Percentiles rank a stretch among this genome's conserved stretches.
phyloP scores from a whole-genome alignment of 768 basidiomycete species.

The Cubamyces sp. region DNA sequence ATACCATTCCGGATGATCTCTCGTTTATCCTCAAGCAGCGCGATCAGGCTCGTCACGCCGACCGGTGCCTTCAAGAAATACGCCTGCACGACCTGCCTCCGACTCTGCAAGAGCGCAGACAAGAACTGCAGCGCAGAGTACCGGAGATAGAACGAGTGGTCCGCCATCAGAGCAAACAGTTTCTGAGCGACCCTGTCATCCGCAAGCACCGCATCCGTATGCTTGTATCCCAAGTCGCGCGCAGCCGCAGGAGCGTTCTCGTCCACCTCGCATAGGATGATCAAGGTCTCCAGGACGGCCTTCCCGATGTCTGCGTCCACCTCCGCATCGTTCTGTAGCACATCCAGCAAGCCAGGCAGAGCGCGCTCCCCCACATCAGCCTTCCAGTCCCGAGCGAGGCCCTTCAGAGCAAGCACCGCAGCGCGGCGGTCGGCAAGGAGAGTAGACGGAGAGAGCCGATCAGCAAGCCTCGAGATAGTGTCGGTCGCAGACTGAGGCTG shows the following conservation, averaged over 20 bases:
- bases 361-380: conserved; percentile 83
- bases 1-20: conserved; percentile 90
- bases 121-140: conserved; percentile 85
- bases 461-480: conserved; percentile 86
- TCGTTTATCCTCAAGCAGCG: conserved; percentile 79
- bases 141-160: conserved; percentile 82
- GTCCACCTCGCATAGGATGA: conserved; percentile 81
- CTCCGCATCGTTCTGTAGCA: conserved; percentile 85
- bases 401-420: conserved; percentile 92
- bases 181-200: conserved; percentile 74
- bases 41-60: conserved; percentile 73
- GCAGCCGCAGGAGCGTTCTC: conserved; percentile 44
- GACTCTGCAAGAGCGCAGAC: conserved; percentile 77
- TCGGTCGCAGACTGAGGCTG: conserved; percentile 83
- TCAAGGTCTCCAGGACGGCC: conserved; percentile 89
- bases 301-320: conserved; percentile 92
- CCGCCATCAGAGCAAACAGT: conserved; percentile 75
- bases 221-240: conserved; percentile 80
- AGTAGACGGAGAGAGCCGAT: conserved; percentile 87
- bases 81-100: conserved; percentile 81
- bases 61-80: conserved; percentile 88
- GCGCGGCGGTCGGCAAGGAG: conserved; percentile 91
- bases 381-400: conserved; percentile 89
- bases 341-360: conserved; percentile 76
- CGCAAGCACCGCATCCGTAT: conserved; percentile 80